Evolutionary conservation across 768 basidiomycete genomes (phyloP).

Genomic region (Saitozyma sp.): DNA sequence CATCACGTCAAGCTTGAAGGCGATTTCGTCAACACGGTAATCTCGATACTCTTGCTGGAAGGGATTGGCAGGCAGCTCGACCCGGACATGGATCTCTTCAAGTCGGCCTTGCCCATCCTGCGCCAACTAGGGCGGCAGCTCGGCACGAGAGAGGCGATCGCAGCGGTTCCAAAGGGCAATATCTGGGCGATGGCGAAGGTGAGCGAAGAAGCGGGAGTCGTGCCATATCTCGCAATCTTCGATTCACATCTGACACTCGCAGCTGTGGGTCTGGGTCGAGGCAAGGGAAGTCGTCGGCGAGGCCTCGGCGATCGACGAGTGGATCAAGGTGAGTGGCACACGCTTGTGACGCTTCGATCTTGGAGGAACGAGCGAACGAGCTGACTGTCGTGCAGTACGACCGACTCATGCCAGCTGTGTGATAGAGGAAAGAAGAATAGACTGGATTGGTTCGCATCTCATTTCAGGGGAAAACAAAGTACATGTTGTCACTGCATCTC

Average conservation of each 20-base stretch:
- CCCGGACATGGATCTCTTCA: constrained; percentile 88
- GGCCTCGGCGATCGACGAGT: constrained; percentile 75
- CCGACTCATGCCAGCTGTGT: constrained; percentile 60
- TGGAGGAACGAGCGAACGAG: not conserved
- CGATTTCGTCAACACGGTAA: constrained; percentile 97
- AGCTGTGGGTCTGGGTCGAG: constrained; percentile 94
- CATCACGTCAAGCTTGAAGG: constrained; percentile 99
- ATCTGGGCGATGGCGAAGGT: constrained; percentile 88
- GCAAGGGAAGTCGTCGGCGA: constrained; percentile 78
- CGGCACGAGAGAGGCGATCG: constrained; percentile 68
- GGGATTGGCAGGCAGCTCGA: constrained; percentile 94
- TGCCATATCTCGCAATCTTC: not conserved
- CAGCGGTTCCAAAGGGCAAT: constrained; percentile 67
- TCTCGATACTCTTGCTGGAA: constrained; percentile 87
- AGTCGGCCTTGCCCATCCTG: constrained; percentile 89
- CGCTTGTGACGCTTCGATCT: not conserved
- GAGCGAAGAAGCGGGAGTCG: constrained; percentile 21
- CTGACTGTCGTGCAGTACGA: constrained; percentile 26
- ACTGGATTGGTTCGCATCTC: not conserved
- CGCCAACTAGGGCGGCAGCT: constrained; percentile 88
- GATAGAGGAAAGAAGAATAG: not conserved
- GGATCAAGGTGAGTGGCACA: constrained; percentile 70
- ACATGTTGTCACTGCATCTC: too few species aligned
- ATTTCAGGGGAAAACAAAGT: too few species aligned
- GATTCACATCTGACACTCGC: constrained; percentile 11